Evolutionary conservation across 1,284 basidiomycete genomes (phyloP).

Genomic region (Coniophora puteana): DNA sequence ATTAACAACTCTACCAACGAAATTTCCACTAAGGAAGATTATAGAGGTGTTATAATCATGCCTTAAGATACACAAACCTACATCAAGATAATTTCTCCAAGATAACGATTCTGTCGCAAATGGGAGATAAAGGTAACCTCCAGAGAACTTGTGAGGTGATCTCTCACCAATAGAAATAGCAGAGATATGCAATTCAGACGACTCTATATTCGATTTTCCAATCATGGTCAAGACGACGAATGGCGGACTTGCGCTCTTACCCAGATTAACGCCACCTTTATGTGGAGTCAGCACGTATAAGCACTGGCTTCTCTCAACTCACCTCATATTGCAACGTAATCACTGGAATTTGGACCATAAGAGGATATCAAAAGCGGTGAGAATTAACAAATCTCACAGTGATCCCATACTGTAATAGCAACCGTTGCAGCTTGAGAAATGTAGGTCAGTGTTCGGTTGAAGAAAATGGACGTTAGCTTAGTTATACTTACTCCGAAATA

Average conservation of each 20-base stretch:
- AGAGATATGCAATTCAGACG: not conserved
- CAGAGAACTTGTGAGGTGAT: not conserved
- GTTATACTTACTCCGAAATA: no score
- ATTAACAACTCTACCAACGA: no score
- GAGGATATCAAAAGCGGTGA: no score
- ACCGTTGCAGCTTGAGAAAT: no score
- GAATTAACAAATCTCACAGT: no score
- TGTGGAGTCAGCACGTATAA: not conserved
- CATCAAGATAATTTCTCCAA: conserved; percentile 3
- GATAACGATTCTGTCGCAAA: conserved; percentile 1
- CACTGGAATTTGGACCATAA: not conserved
- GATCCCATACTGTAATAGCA: no score
- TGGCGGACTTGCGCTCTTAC: not conserved
- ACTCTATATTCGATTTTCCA: not conserved
- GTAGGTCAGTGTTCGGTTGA: no score
- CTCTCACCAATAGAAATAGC: conserved; percentile 3
- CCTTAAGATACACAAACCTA: not conserved
- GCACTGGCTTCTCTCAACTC: not conserved
- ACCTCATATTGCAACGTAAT: not conserved
- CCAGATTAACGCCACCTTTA: not conserved
- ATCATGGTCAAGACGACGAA: not conserved
- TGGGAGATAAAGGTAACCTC: not conserved
- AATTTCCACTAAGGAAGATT: no score
- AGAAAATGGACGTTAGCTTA: no score
- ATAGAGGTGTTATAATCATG: no score